Base-by-base conservation (phyloP, 1,139 yeast species). In the Candida sp. region DNA sequence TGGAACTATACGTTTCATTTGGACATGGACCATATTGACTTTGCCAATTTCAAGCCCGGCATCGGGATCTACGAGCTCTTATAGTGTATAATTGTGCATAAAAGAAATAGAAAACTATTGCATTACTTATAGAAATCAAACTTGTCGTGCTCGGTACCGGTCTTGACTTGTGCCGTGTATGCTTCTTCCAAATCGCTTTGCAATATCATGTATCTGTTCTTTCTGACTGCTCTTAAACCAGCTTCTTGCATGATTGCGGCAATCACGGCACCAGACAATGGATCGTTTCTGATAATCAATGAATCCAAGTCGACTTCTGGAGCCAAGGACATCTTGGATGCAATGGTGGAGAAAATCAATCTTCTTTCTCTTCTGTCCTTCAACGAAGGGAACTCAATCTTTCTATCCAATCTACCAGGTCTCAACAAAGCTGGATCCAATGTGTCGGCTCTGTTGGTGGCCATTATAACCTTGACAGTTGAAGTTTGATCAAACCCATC, bases 211-310 rank as follows among this genome's bases (percentile, higher is more conserved):
- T 94, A 94, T 73, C 99, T 86, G 72, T 94, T 94, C 78, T 94
- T 94, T 75, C 99, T 88, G 47, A 96, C 98, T 0, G 99, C 99
- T 62, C 98, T 85, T 61, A 96, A 81, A 58, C 99, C 99, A 30
- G 99, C 99, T 75, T 96, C 99, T 81, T 96, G 99, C 99, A 96
- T 94, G 61, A 96, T 94, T 28, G 99, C 99, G 32, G 99, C 98
- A 67, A 96, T 96, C 53, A 93, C 85, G 6, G 99, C 99, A 63
- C 99, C 99, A 40, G 97, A 90, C 55, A 96, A 80, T 42, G 99
- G 97, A 68, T 94, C 99, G 67, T 96, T 96, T 71, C 99, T 88
- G 63, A 92, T 85, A 62, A 96, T 94, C 61, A 96, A 82, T 27
- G 98, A 88, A 72, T 96, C 99, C 63, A 96, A 81, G 68, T 96